Evolutionary conservation across 2,329 filamentous ascomycete genomes (phyloP), one percentile per base, ranked within the genome.

Genomic region (Fusarium sp.): DNA sequence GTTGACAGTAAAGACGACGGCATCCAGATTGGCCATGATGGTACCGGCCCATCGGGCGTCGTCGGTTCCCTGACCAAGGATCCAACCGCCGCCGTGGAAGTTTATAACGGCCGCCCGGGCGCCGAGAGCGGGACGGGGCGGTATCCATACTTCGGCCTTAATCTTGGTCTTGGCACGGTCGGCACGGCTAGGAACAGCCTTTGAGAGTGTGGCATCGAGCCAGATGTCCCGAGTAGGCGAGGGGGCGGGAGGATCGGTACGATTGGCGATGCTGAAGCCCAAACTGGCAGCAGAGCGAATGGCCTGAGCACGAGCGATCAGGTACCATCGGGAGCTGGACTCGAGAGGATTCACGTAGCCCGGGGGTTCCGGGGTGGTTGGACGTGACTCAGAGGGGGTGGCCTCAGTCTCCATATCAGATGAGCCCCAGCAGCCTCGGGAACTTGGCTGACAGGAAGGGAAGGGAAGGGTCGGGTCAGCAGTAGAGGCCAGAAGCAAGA

Each of bases 11-110:
- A 90, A 82, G 51, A 89, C 81, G 22, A 90, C 78, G 26, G 83
- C 85, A 48, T 85, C 80, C 11, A 84, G 76, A 5, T 80, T 76
- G 25, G 82, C 75, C 35, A 83, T 75, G 4, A 88, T 81, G 32
- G 80, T 77, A 5, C 81, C 78, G 6, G 83, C 85, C 79, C 87
- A 89, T 38, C 86, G 80, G 12, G 85, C 83, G 69, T 90, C 88
- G 70, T 90, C 85, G 5, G 84, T 87, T 4, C 83, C 85, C 42
- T 81, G 80, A 11, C 88, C 88, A 29, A 89, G 75, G 7, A 87
- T 85, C 75, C 88, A 90, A 6, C 88, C 88, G 22, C 88, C 88
- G 25, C 88, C 88, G 68, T 91, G 88, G 68, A 88, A 88, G 71
- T 89, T 88, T 65, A 90, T 79, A 26, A 90, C 79, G 15, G 84